A percentile compares a stretch with the other conserved stretches of the same genome.
These are phyloP conservation scores for Cladosporium sp. DNA, from an alignment of 2,329 filamentous ascomycete species.

Conservation along the genomic window DNA sequence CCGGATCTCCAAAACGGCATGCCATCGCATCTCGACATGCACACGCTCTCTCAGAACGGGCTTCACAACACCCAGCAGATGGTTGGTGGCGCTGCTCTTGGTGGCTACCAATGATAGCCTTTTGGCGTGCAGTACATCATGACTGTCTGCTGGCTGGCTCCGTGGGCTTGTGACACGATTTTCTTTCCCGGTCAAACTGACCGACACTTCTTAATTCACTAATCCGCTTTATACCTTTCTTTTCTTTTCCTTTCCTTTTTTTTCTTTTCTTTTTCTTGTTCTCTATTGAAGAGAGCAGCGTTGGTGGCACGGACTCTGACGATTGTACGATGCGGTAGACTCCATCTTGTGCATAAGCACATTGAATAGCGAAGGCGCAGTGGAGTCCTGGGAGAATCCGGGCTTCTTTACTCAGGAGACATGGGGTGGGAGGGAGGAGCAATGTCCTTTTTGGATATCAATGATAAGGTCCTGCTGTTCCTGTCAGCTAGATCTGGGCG, in stretches of 20 bases:
- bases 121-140: not conserved
- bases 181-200: not conserved
- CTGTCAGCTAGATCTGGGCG: slow-evolving; percentile 10
- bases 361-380: not conserved
- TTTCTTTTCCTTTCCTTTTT: no score
- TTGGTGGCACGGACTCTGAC: not conserved
- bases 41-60: slow-evolving; percentile 33
- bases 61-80: slow-evolving; percentile 46
- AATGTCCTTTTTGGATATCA: not conserved
- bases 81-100: slow-evolving; percentile 39
- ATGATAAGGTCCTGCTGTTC: not conserved
- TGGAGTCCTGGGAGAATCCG: not conserved
- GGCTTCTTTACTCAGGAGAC: not conserved
- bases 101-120: slow-evolving; percentile 41
- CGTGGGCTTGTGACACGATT: not conserved
- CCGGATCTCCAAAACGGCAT: slow-evolving; percentile 35
- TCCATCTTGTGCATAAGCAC: not conserved
- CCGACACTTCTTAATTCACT: not conserved
- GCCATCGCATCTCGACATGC: slow-evolving; percentile 37
- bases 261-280: not conserved
- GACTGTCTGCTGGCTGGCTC: slow-evolving; percentile 18
- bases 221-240: slow-evolving; percentile 10
- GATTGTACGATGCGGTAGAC: not conserved
- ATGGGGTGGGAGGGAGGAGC: not conserved
- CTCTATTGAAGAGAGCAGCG: not conserved